Conservation (phyloP, 2,329 filamentous ascomycete species). For the Fonsecaea pedrosoi region DNA sequence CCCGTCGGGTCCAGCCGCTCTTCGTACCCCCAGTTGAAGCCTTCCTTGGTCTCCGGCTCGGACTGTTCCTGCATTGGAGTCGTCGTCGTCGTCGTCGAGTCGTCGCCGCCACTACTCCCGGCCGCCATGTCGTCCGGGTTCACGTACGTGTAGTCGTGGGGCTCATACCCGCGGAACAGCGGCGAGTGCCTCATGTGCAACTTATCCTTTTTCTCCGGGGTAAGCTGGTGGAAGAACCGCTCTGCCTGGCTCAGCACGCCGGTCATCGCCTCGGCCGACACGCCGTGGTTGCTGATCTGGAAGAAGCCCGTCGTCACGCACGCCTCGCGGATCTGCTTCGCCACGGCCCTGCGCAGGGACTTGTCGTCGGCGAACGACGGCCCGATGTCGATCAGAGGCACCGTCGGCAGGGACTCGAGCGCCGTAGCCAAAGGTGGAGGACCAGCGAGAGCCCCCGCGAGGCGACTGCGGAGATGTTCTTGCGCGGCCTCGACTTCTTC, state of each 20-base stretch:
- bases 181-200: constrained; percentile 49
- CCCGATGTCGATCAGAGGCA: constrained; percentile 39
- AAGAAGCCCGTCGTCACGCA: constrained; percentile 62
- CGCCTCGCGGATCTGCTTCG: constrained; percentile 51
- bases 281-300: constrained; percentile 60
- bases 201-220: constrained; percentile 39
- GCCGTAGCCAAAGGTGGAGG: constrained; percentile 26
- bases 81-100: too few relatives aligned
- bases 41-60: constrained; percentile 38
- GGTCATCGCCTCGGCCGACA: constrained; percentile 51
- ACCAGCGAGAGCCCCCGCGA: constrained; percentile 33
- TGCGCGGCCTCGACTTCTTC: constrained; percentile 37
- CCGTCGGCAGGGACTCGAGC: constrained; percentile 29
- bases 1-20: constrained; percentile 36
- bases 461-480: constrained; percentile 32
- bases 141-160: constrained; percentile 36
- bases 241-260: constrained; percentile 52
- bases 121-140: constrained; percentile 35
- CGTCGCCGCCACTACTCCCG: not conserved
- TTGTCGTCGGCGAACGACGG: constrained; percentile 32
- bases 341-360: constrained; percentile 35
- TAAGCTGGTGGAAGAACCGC: constrained; percentile 53
- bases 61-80: not conserved
- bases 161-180: constrained; percentile 41
- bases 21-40: constrained; percentile 42